A percentile compares a stretch with the other conserved stretches of the same genome.
phyloP scores from a whole-genome alignment of 1,284 basidiomycete genomes.

The Ganoderma leucocontextum region DNA sequence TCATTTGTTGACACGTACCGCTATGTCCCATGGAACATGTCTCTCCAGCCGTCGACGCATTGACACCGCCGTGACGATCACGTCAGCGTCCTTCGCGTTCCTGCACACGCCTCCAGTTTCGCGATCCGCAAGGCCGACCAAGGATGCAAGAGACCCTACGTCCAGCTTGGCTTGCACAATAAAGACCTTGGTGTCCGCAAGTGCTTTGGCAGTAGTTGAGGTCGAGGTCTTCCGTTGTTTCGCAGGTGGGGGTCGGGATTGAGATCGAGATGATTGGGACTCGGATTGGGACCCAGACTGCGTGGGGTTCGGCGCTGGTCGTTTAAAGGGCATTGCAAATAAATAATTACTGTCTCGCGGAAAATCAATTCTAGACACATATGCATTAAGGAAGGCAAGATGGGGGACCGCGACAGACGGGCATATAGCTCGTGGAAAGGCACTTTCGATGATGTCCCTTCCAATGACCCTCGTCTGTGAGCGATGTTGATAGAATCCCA shows the following conservation, averaged over 20 bases:
- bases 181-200: constrained; percentile 50
- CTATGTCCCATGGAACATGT: constrained; percentile 67
- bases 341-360: background rate
- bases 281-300: constrained; percentile 30
- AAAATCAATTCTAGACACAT: background rate
- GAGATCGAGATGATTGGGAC: constrained; percentile 21
- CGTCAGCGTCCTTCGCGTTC: constrained; percentile 59
- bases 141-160: constrained; percentile 50
- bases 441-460: background rate
- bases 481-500: background rate
- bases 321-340: constrained; percentile 41
- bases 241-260: constrained; percentile 6
- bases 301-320: constrained; percentile 30
- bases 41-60: constrained; percentile 75
- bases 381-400: background rate
- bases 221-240: constrained; percentile 28
- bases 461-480: background rate
- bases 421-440: background rate
- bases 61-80: constrained; percentile 69
- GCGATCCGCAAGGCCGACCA: constrained; percentile 57
- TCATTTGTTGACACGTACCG: constrained; percentile 53
- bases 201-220: constrained; percentile 8
- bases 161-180: constrained; percentile 70
- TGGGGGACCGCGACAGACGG: background rate
- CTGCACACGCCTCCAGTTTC: constrained; percentile 48